These are phyloP conservation scores for Eucalyptus curtisii DNA, from an alignment of 345 rosid genomes.

Conservation along the genomic window DNA sequence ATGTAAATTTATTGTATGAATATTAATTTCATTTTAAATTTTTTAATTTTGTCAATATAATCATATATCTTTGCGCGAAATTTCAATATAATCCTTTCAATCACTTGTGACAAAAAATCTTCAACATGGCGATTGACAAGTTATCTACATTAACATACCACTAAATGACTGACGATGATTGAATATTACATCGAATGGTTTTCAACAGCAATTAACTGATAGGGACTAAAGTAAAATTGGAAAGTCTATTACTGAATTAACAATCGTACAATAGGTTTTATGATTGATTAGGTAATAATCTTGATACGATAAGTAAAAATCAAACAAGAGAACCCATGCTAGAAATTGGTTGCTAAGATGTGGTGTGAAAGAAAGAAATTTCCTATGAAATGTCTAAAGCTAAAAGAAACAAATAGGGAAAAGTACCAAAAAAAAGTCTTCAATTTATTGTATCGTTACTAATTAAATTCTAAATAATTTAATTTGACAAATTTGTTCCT, in stretches of 20 bases:
- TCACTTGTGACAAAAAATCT: background rate
- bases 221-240: background rate
- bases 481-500: fast-evolving
- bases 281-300: fast-evolving
- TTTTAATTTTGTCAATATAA: fast-evolving
- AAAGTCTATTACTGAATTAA: no score
- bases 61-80: fast-evolving
- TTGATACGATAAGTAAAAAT: background rate
- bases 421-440: no score
- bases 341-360: fast-evolving
- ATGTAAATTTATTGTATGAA: no score
- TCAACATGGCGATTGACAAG: fast-evolving
- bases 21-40: no score
- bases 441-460: no score
- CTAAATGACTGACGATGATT: fast-evolving
- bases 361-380: background rate
- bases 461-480: no score
- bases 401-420: background rate
- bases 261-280: fast-evolving
- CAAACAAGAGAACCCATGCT: background rate
- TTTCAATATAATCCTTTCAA: no score
- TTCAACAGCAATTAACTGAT: fast-evolving
- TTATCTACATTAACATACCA: fast-evolving
- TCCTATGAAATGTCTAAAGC: background rate
- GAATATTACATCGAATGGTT: fast-evolving